Base-by-base conservation (phyloP, 2,329 filamentous ascomycete species). In the Cladosporium austrohemisphaericum region DNA sequence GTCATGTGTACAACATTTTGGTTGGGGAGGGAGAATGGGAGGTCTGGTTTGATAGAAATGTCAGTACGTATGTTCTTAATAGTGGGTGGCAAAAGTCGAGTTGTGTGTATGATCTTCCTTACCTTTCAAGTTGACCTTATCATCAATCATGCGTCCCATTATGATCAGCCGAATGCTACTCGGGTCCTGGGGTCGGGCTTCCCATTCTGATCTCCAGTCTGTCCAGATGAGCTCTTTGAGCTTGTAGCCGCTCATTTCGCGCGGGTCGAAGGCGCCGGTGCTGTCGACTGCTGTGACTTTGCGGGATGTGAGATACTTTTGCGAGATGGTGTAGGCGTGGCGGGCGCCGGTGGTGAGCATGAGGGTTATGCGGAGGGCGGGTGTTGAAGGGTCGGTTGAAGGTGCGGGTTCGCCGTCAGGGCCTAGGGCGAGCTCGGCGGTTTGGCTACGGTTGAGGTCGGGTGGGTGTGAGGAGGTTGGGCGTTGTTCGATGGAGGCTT, bases 1-100 rank as follows among this genome's bases (percentile, higher is more conserved):
- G 87, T 92, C 89, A 95, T 95, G 68, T 95, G 90, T n/a, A 95
- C 83, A 22, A 95, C 87, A 58, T 95, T 95, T 6, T 87, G 81
- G 9, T 77, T 74, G 55, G 89, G 84, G 23, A 76, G 76, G 62
- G 81, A 86, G 63, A 94, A 89, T 53, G 83, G 85, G 62, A 88
- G 91, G 57, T 91, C 89, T 95, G 61, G 47, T 32, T 11, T 19
- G 14, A 4, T 9, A 25, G 7, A 7, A 3, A 25, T n/a, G n/a
- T n/a, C n/a, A n/a, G n/a, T n/a, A n/a, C n/a, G n/a, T n/a, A n/a
- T n/a, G n/a, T n/a, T n/a, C n/a, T n/a, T n/a, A n/a, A 26, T 9
- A 37, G 25, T 23, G 22, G 22, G 20, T 23, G 26, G 36, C n/a
- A 25, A 14, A 10, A 22, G 14, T 38, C 20, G 8, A n/a, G 31